Percentiles rank a stretch among this genome's conserved stretches.
These are phyloP conservation scores for Juglanconis oblonga DNA, from an alignment of 2,329 filamentous ascomycete genomes.

Conservation along the genomic window DNA sequence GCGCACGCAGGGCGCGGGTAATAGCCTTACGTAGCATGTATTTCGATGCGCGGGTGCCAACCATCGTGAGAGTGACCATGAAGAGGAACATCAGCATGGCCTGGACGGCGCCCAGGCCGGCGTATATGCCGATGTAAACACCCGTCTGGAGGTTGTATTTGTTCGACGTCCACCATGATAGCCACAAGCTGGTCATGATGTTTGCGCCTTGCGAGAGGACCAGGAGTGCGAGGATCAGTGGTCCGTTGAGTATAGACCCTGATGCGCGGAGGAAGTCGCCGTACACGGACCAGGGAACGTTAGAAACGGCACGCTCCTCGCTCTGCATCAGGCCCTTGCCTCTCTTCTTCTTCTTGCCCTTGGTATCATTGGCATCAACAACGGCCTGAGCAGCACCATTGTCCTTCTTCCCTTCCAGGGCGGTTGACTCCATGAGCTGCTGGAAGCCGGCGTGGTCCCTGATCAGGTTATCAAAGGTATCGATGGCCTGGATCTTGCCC, in stretches of 20 bases:
- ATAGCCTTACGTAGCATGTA: conserved; percentile 47
- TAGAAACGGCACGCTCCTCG: conserved; percentile 43
- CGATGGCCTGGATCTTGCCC: conserved; percentile 78
- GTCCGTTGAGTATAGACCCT: conserved; percentile 52
- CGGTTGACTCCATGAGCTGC: conserved; percentile 80
- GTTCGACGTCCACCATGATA: conserved; percentile 68
- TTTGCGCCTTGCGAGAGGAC: conserved; percentile 61
- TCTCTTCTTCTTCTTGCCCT: conserved; percentile 51
- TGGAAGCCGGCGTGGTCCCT: conserved; percentile 72
- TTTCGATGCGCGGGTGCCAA: conserved; percentile 63
- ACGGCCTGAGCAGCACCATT: conserved; percentile 43
- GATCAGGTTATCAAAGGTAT: conserved; percentile 89
- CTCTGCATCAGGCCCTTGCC: conserved; percentile 66
- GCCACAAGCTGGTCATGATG: conserved; percentile 66
- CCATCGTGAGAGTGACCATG: conserved; percentile 58
- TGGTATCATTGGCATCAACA: conserved; percentile 31
- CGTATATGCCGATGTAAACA: conserved; percentile 50
- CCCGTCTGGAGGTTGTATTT: conserved; percentile 57
- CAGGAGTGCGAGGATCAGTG: conserved; percentile 48
- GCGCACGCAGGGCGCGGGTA: conserved; percentile 9
- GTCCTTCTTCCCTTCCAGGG: conserved; percentile 64
- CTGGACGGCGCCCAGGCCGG: conserved; percentile 54
- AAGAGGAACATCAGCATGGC: conserved; percentile 61
- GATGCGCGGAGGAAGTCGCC: conserved; percentile 59
- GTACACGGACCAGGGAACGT: conserved; percentile 59